Evolutionary conservation across 2,329 filamentous ascomycete species (phyloP), one percentile per base, ranked within the genome.

Genomic region (Pseudocercospora fijiensis): DNA sequence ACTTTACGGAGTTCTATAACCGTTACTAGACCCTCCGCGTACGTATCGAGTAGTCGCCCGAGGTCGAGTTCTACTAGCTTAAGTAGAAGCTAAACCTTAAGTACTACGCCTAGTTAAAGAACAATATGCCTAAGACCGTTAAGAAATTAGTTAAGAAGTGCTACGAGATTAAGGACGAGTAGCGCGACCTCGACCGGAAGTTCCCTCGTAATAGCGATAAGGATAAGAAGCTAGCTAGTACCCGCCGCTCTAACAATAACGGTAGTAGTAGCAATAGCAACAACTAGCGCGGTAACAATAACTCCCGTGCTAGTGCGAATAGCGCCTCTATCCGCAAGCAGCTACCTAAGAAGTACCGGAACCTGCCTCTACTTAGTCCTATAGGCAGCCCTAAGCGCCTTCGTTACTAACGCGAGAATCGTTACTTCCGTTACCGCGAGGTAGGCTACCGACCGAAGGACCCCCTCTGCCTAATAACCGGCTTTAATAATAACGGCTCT

Each of bases 1-100:
- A n/a, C 20, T 61, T 56, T 22, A 30, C 27, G 10, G 20, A 61
- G 49, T 57, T 61, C 41, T 30, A 61, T 33, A 57, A 57, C 37
- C 13, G 28, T 5, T 57, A 41, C 26, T 26, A 60, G 1, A 52
- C 45, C 10, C 58, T 60, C 8, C 24, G 41, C 16, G 43, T 37
- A 2, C 18, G 27, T 11, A 22, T 53, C 16, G 18, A 51, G 5
- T 26, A 30, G 26, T 13, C 20, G 11, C 24, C 30, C 8, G 2
- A 60, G 5, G 51, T 33, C 18, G 7, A 60, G 18, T 24, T 52
- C 22, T 52, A 52, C 11, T 41, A 41, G 28, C 43, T 60, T 60
- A 18, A 41, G 3, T 20, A 13, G 7, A 13, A 47, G 43, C 43
- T 51, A 18, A 28, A 37, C 6, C 45, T 24, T 27, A 20, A 52